These are phyloP conservation scores for Spongiforma sp. DNA, from an alignment of 1,284 basidiomycete species.

Conservation along the genomic window DNA sequence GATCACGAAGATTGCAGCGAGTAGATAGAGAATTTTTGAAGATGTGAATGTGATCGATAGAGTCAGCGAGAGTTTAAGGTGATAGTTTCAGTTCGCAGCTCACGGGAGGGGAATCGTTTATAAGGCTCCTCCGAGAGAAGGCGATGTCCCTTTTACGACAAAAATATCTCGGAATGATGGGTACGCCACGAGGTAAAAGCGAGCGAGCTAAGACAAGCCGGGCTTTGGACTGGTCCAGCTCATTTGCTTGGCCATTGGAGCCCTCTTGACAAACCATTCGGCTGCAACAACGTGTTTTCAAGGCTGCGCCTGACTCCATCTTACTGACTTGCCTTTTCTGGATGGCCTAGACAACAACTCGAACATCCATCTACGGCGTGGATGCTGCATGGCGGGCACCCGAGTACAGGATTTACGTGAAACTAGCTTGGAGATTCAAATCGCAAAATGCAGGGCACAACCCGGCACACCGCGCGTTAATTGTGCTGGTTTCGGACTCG, in stretches of 20 bases:
- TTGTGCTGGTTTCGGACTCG: slow-evolving; percentile 14
- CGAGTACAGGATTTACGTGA: slow-evolving; percentile 12
- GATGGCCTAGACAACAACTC: slow-evolving; percentile 18
- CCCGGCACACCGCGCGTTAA: slow-evolving; percentile 1
- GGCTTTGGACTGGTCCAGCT: slow-evolving; percentile 14
- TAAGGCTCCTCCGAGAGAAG: slow-evolving; percentile 31
- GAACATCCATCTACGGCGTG: slow-evolving; percentile 21
- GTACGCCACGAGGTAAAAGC: slow-evolving; percentile 25
- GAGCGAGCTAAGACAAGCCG: slow-evolving; percentile 10
- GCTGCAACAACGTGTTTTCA: slow-evolving; percentile 33
- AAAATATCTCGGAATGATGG: slow-evolving; percentile 23
- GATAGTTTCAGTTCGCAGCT: slow-evolving; percentile 20
- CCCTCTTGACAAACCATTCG: slow-evolving; percentile 17
- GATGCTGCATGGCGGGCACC: slow-evolving; percentile 31
- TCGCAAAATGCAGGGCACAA: slow-evolving; percentile 6
- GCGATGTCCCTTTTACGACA: slow-evolving; percentile 32
- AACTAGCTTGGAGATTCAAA: slow-evolving; percentile 1
- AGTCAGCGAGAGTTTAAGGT: slow-evolving; percentile 17
- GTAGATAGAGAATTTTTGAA: slow-evolving; percentile 37
- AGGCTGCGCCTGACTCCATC: slow-evolving; percentile 28
- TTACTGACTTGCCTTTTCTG: slow-evolving; percentile 35
- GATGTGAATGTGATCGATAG: slow-evolving; percentile 13
- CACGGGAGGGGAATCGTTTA: slow-evolving; percentile 26
- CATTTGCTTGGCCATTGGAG: slow-evolving; percentile 11
- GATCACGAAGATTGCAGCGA: slow-evolving; percentile 26